These are phyloP conservation scores for Akanthomyces uredinophilus DNA, from an alignment of 2,329 filamentous ascomycete genomes.

Conservation along the genomic window DNA sequence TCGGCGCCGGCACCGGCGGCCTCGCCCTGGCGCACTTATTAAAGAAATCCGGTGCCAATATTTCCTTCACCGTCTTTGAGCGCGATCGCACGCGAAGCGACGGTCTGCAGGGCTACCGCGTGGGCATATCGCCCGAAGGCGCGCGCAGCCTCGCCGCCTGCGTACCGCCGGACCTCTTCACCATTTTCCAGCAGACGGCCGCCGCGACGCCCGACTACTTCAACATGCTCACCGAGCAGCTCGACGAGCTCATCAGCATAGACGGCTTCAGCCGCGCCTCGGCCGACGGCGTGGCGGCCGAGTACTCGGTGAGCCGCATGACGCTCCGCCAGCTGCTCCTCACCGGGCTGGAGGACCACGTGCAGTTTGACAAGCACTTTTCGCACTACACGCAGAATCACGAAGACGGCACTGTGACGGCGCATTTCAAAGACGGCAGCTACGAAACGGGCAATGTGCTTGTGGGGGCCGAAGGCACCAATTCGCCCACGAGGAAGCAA, in stretches of 20 bases:
- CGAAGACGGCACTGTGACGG: constrained; percentile 17
- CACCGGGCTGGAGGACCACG: constrained; percentile 15
- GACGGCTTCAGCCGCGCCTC: constrained; percentile 13
- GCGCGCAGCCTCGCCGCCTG: constrained; percentile 16
- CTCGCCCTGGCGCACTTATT: constrained; percentile 18
- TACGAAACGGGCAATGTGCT: constrained; percentile 13
- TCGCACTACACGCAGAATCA: constrained; percentile 12
- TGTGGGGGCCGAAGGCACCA: constrained; percentile 19
- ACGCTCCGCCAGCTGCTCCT: constrained; percentile 18
- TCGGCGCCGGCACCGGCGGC: constrained; percentile 19
- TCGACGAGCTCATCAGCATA: constrained; percentile 11
- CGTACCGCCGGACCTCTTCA: constrained; percentile 15
- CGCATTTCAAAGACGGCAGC: constrained; percentile 17
- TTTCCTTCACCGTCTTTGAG: constrained; percentile 19
- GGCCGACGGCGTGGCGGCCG: constrained; percentile 15
- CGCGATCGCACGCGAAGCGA: constrained; percentile 18
- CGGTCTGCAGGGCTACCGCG: constrained; percentile 20
- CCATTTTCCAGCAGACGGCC: constrained; percentile 17
- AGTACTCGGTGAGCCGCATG: constrained; percentile 20
- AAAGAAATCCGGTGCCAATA: constrained; percentile 12
- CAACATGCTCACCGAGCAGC: constrained; percentile 16
- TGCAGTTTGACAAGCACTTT: constrained; percentile 18
- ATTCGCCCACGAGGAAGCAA: constrained; percentile 15
- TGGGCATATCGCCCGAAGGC: constrained; percentile 20
- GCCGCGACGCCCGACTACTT: constrained; percentile 15